phyloP scores from a whole-genome alignment of 169 alveolate genomes.

The Cryptosporidium meleagridis region DNA sequence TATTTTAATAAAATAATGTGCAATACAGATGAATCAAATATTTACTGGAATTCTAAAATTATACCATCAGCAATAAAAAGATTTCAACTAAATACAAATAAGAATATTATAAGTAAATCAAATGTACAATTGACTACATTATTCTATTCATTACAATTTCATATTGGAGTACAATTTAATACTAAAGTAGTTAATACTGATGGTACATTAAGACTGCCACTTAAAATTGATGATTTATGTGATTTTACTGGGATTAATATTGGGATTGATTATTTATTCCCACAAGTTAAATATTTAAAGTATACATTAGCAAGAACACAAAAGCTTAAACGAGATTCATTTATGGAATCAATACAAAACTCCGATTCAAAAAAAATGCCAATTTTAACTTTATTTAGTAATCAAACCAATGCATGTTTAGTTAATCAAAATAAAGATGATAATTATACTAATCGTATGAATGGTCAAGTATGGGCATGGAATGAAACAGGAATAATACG shows the following conservation, averaged over 20 bases:
- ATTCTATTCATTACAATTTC: constrained; percentile 67
- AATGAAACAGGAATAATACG: constrained; percentile 70
- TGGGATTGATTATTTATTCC: constrained; percentile 28
- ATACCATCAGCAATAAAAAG: constrained; percentile 70
- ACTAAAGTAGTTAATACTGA: constrained; percentile 32
- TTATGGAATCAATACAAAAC: constrained; percentile 9
- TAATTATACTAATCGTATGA: not conserved
- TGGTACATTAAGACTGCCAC: constrained; percentile 49
- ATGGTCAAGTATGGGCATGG: constrained; percentile 60
- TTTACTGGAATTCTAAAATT: constrained; percentile 68
- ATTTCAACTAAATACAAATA: constrained; percentile 35
- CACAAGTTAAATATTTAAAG: constrained; percentile 66
- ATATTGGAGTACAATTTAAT: constrained; percentile 57
- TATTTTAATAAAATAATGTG: constrained; percentile 53
- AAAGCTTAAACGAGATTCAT: constrained; percentile 55
- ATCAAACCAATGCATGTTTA: constrained; percentile 14
- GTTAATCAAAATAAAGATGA: constrained; percentile 5
- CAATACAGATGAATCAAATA: constrained; percentile 70
- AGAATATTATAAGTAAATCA: constrained; percentile 22
- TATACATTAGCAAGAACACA: constrained; percentile 65
- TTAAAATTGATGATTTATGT: constrained; percentile 72
- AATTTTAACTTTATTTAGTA: constrained; percentile 38
- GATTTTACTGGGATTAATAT: constrained; percentile 64
- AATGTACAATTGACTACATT: constrained; percentile 36
- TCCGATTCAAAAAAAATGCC: constrained; percentile 24